Conservation (phyloP, 441 rosid species). For the Flueggea neowawraea region DNA sequence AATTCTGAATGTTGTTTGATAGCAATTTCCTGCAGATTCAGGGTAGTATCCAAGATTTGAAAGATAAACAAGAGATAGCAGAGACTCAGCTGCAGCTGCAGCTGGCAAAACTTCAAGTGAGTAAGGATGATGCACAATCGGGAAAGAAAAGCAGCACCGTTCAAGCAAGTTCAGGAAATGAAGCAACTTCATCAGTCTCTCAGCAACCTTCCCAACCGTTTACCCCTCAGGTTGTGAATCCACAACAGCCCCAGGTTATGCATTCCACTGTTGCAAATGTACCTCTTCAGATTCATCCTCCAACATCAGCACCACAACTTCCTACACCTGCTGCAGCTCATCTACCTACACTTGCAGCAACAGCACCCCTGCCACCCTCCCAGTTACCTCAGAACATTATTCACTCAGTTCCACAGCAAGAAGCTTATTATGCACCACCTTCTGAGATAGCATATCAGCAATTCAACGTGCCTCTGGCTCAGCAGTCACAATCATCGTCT, state of each 20-base stretch:
- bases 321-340: constrained; percentile 7
- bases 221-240: constrained; percentile 15
- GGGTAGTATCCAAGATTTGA: constrained; percentile 39
- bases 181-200: constrained; percentile 20
- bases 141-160: constrained; percentile 24
- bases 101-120: constrained; percentile 33
- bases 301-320: constrained; percentile 22
- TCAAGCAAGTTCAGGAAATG: constrained; percentile 16
- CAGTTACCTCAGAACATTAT: constrained; percentile 16
- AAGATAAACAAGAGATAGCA: constrained; percentile 61
- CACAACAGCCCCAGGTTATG: constrained; percentile 17
- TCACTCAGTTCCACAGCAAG: constrained; percentile 22
- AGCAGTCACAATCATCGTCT: constrained; percentile 22
- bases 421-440: constrained; percentile 19
- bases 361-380: constrained; percentile 25
- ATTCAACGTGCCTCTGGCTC: constrained; percentile 14
- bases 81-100: constrained; percentile 33
- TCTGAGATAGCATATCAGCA: constrained; percentile 22
- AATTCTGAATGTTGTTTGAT: constrained; percentile 6
- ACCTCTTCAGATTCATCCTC: constrained; percentile 15
- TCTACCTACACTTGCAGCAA: constrained; percentile 11
- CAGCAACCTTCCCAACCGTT: constrained; percentile 26
- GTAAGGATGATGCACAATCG: constrained; percentile 16
- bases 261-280: constrained; percentile 4
- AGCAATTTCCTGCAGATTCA: constrained; percentile 36